Percentiles rank a stretch among this genome's conserved stretches.
These are phyloP conservation scores for Phytophthora parvispora DNA, from an alignment of 352 stramenopile genomes.

Conservation along the genomic window DNA sequence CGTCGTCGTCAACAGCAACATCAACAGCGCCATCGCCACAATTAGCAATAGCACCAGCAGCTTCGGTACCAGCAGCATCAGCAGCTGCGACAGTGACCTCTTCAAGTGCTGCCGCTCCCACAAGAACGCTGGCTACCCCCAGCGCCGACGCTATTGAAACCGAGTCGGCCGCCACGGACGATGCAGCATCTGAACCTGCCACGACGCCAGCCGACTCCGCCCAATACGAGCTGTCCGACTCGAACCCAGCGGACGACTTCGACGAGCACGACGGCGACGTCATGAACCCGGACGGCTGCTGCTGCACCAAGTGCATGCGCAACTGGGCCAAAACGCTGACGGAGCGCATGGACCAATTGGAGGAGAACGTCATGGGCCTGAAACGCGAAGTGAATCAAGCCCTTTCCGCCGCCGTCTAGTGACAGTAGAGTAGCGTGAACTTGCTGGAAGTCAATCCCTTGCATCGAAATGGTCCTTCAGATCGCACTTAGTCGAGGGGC, in stretches of 20 bases:
- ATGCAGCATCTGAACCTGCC: conserved; percentile 8
- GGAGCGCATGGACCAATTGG: conserved; percentile 39
- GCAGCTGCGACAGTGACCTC: background rate
- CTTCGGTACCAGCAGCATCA: background rate
- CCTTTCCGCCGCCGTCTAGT: too few relatives aligned
- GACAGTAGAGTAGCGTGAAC: too few relatives aligned
- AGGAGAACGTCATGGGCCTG: conserved; percentile 28
- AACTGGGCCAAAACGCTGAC: conserved; percentile 36
- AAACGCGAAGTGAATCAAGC: conserved; percentile 17
- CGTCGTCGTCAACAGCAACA: too few relatives aligned
- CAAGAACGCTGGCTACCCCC: too few relatives aligned
- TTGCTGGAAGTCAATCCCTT: background rate
- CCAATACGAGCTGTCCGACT: conserved; percentile 5
- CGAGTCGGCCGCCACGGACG: conserved; percentile 3
- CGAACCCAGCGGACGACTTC: background rate
- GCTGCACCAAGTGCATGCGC: conserved; percentile 39
- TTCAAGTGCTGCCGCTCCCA: background rate
- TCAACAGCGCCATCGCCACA: too few relatives aligned
- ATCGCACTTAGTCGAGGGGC: conserved; percentile 25
- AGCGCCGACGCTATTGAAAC: conserved; percentile 2
- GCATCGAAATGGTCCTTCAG: background rate
- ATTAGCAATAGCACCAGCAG: background rate
- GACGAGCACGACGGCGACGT: conserved; percentile 34
- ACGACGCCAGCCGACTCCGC: background rate
- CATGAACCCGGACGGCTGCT: conserved; percentile 34